phyloP scores from a whole-genome alignment of 2,329 filamentous ascomycete genomes.

The Calonectria montana region DNA sequence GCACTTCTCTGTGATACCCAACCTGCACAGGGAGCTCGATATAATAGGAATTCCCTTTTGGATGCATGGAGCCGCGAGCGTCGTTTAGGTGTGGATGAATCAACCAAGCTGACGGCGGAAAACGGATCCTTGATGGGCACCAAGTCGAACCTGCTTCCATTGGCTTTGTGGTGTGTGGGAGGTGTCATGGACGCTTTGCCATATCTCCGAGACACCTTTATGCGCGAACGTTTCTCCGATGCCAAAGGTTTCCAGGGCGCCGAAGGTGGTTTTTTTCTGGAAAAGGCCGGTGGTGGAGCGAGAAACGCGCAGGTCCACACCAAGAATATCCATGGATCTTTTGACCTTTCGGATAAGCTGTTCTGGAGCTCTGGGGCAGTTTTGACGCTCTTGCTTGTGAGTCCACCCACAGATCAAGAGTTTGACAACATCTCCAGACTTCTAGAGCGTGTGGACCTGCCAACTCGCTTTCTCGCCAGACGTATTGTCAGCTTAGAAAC shows the following conservation, averaged over 20 bases:
- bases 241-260: background rate
- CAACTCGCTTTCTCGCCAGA: background rate
- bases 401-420: background rate
- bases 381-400: background rate
- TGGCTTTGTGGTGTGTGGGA: constrained; percentile 44
- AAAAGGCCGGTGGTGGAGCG: background rate
- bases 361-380: background rate
- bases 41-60: background rate
- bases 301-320: background rate
- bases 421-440: background rate
- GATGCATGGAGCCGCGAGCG: constrained; percentile 5
- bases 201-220: background rate
- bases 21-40: background rate
- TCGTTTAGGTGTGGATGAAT: constrained; percentile 7
- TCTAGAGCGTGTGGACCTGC: background rate
- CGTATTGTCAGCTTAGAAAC: background rate
- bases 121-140: background rate
- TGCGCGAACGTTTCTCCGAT: background rate
- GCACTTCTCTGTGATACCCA: background rate
- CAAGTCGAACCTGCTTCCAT: background rate
- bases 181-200: background rate
- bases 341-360: background rate
- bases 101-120: background rate
- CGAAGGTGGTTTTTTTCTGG: background rate
- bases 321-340: background rate